Evolutionary conservation across 495 filamentous ascomycete genomes (phyloP), one percentile per base, ranked within the genome.

Genomic region (Xylaria flabelliformis): DNA sequence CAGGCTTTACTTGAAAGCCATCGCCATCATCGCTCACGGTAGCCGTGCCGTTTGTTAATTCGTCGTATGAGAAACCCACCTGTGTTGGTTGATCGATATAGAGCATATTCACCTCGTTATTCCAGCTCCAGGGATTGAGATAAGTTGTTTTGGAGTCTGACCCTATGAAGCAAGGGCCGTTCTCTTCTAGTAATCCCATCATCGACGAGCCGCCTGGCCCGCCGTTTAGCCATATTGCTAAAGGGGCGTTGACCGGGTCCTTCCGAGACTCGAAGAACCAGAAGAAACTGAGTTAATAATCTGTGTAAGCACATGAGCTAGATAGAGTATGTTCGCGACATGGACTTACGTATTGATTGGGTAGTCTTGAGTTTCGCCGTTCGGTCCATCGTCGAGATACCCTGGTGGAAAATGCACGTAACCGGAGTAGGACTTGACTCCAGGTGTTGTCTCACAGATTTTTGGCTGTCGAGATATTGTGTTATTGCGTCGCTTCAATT

Each of bases 61-160:
- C 79, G 64, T 88, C 86, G 76, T 90, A 90, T 15, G 85, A 88
- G 62, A 89, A 86, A 1, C 88, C 88, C 53, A 88, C 86, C 74
- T 88, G 84, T 46, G 84, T 86, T 32, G 88, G 88, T 81, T 90
- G 90, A 39, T 91, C 91, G 53, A 95, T 84, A 74, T 90, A 95
- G 13, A 95, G 81, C 86, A 94, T 86, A 74, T 94, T 94, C 17
- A 90, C 91, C 3, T 88, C 87, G 73, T 91, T 85, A 77, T 90
- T 92, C 91, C 91, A 95, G 5, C 88, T 87, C 82, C 90, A 91
- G 26, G 42, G 63, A 48, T 65, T 65, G 7, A 65, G 63, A 50
- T 65, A 34, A 10, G 63, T 65, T 13, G 42, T 50, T 74, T 65
- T 65, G 34, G 70, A 64, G 64, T 73, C 71, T 32, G 73, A 39